A percentile compares a stretch with the other conserved stretches of the same genome.
Evolutionary conservation across 495 filamentous ascomycete genomes (phyloP).

Genomic region (Lindgomyces ingoldianus): DNA sequence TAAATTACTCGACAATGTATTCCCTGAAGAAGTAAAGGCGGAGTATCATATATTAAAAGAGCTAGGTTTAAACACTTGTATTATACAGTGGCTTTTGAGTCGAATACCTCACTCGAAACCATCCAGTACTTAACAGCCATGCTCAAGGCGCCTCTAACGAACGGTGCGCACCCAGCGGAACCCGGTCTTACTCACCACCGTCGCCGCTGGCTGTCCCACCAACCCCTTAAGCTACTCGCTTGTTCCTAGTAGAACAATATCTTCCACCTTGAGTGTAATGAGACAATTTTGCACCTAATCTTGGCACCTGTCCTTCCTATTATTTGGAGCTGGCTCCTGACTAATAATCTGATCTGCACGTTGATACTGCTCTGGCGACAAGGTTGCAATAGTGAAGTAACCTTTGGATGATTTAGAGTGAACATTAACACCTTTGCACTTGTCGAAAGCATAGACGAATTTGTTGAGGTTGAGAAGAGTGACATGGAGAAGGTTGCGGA

Average conservation of each 20-base stretch:
- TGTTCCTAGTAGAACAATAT: background rate
- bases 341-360: constrained; percentile 5
- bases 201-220: background rate
- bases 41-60: constrained; percentile 14
- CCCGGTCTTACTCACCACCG: constrained; percentile 8
- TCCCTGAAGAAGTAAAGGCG: constrained; percentile 9
- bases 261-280: constrained; percentile 4
- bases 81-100: constrained; percentile 3
- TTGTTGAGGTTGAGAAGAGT: background rate
- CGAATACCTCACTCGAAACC: background rate
- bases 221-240: background rate
- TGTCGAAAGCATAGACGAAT: background rate
- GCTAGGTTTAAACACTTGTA: constrained; percentile 6
- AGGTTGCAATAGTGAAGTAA: background rate
- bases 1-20: background rate
- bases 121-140: background rate
- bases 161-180: background rate
- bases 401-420: background rate
- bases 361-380: background rate
- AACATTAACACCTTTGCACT: background rate
- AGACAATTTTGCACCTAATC: constrained; percentile 1
- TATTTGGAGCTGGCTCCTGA: background rate
- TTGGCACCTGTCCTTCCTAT: constrained; percentile 6
- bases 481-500: constrained; percentile 15
- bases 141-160: background rate